phyloP scores from a whole-genome alignment of 2,329 filamentous ascomycete genomes.

The Penicillium sp. region DNA sequence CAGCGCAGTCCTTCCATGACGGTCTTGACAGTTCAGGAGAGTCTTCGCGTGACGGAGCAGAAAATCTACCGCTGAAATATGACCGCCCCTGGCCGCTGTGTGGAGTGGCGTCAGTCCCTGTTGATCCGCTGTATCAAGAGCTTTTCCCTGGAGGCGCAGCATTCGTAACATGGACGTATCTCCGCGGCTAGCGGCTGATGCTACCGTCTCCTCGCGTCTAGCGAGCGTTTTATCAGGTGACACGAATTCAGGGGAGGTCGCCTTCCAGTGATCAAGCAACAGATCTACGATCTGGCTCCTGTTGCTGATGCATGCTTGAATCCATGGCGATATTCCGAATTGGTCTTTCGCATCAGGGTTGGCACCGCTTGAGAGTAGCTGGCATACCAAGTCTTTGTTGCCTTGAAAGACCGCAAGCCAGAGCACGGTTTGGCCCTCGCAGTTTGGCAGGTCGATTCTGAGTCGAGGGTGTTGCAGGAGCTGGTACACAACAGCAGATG shows the following conservation, averaged over 20 bases:
- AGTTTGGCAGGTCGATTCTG: not conserved
- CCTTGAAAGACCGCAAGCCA: not conserved
- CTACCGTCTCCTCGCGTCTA: not conserved
- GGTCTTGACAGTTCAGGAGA: not conserved
- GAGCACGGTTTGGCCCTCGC: not conserved
- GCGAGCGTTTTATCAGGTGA: not conserved
- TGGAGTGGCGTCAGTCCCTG: not conserved
- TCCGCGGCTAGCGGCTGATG: not conserved
- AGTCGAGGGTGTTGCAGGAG: not conserved
- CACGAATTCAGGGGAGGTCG: not conserved
- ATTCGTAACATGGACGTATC: not conserved
- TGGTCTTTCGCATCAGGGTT: not conserved
- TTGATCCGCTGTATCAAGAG: not conserved
- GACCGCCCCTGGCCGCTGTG: not conserved
- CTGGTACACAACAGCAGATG: not conserved
- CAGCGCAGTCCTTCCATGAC: not conserved
- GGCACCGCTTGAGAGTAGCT: not conserved
- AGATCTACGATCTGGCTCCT: not conserved
- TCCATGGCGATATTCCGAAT: not conserved
- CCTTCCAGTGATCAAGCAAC: not conserved
- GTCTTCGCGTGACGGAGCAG: not conserved
- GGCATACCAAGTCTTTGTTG: not conserved
- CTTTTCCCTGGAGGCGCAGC: not conserved
- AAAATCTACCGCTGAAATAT: not conserved
- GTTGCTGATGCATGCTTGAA: not conserved